Evolutionary conservation across 2,329 filamentous ascomycete species (phyloP).

Genomic region (Chaetomiaceae sp.): DNA sequence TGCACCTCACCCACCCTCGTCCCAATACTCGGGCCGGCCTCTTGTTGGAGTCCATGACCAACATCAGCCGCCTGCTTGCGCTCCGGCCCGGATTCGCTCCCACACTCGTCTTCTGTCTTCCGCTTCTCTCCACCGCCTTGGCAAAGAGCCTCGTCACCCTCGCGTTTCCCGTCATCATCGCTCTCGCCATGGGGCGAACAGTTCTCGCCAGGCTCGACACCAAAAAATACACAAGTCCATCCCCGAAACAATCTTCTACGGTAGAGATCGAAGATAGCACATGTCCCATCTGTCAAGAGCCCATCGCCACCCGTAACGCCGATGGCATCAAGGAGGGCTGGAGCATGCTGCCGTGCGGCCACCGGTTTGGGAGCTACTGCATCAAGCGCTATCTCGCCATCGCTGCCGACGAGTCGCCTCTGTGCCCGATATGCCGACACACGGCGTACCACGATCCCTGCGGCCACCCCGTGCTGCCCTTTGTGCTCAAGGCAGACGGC

Average conservation of each 20-base stretch:
- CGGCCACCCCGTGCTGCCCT: conserved; percentile 32
- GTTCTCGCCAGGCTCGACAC: conserved; percentile 2
- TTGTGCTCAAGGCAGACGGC: conserved; percentile 13
- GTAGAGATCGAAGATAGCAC: conserved; percentile 9
- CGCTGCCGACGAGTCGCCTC: conserved; percentile 33
- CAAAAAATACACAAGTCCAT: background rate
- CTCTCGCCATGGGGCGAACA: conserved; percentile 15
- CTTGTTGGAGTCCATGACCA: background rate
- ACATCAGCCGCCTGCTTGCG: background rate
- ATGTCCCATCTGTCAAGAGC: conserved; percentile 42
- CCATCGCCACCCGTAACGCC: conserved; percentile 34
- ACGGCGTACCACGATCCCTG: conserved; percentile 30
- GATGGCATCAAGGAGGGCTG: conserved; percentile 38
- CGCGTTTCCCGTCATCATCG: background rate
- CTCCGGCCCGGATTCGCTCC: background rate
- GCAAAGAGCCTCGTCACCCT: conserved; percentile 1
- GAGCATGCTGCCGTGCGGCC: conserved; percentile 39
- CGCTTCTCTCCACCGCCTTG: background rate
- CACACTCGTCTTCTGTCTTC: background rate
- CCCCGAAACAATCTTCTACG: background rate
- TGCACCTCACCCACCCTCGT: no score
- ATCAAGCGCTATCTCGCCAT: conserved; percentile 40
- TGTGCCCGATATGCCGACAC: conserved; percentile 39
- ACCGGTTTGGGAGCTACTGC: conserved; percentile 40
- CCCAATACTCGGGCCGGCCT: no score